These are phyloP conservation scores for Elsinoe australis DNA, from an alignment of 2,329 filamentous ascomycete genomes.

Conservation along the genomic window DNA sequence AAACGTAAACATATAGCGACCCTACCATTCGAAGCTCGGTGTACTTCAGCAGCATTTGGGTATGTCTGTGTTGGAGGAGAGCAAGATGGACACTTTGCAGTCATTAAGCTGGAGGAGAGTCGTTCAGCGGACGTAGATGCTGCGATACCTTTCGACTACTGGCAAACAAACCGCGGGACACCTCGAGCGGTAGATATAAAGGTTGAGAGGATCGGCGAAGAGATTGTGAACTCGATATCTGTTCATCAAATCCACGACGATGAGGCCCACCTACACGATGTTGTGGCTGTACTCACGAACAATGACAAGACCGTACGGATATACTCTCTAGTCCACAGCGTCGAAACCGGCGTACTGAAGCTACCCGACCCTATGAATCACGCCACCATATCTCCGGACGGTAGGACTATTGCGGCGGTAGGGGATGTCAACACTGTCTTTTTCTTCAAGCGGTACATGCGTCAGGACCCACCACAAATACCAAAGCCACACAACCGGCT, in stretches of 20 bases:
- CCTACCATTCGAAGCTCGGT: slow-evolving; percentile 63
- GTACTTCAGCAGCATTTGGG: slow-evolving; percentile 74
- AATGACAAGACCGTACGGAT: slow-evolving; percentile 85
- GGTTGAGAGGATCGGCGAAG: slow-evolving; percentile 53
- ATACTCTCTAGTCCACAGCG: slow-evolving; percentile 64
- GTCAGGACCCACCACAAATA: slow-evolving; percentile 29
- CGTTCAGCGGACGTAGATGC: slow-evolving; percentile 48
- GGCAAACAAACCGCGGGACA: slow-evolving; percentile 32
- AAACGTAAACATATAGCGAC: slow-evolving; percentile 66
- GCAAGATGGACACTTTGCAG: slow-evolving; percentile 77
- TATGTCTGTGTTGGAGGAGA: slow-evolving; percentile 85
- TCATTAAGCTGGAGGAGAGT: slow-evolving; percentile 54
- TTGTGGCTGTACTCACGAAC: slow-evolving; percentile 73
- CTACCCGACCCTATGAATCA: slow-evolving; percentile 88
- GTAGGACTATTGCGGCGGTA: slow-evolving; percentile 69
- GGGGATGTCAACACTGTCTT: slow-evolving; percentile 83
- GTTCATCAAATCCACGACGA: slow-evolving; percentile 54
- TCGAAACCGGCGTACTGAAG: slow-evolving; percentile 61
- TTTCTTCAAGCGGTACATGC: slow-evolving; percentile 57
- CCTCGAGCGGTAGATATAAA: slow-evolving; percentile 48
- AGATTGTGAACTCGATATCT: slow-evolving; percentile 60
- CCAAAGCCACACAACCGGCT: slow-evolving; percentile 33
- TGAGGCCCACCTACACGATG: slow-evolving; percentile 36
- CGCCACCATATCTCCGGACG: slow-evolving; percentile 86
- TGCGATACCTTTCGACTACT: slow-evolving; percentile 43